phyloP scores from a whole-genome alignment of 2,329 filamentous ascomycete genomes.

The Nannizzia gypsea region DNA sequence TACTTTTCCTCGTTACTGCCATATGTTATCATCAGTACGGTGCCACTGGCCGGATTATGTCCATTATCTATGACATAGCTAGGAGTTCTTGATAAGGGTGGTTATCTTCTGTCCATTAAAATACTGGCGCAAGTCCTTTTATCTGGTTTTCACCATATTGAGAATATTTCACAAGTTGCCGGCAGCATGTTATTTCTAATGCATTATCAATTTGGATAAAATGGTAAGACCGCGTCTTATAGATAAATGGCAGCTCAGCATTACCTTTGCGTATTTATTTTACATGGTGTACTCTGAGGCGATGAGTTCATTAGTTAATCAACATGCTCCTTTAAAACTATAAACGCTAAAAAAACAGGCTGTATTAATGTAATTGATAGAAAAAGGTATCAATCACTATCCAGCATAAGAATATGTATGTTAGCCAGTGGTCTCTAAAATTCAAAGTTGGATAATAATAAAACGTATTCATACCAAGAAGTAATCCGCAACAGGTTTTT shows the following conservation, averaged over 20 bases:
- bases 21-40: neutral
- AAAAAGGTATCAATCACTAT: neutral
- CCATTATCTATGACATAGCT: neutral
- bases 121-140: neutral
- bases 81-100: neutral
- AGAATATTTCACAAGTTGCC: too few species aligned
- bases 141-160: neutral
- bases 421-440: neutral
- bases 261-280: neutral
- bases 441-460: neutral
- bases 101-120: neutral
- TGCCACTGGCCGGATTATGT: neutral
- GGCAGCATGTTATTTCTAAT: too few species aligned
- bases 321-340: neutral
- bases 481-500: slow-evolving; percentile 96
- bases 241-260: neutral
- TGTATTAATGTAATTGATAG: neutral
- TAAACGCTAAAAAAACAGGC: neutral
- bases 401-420: too few species aligned
- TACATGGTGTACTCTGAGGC: neutral
- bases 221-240: neutral
- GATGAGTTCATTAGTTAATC: neutral
- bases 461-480: slow-evolving; percentile 49
- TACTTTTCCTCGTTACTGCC: neutral
- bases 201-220: neutral